These are phyloP conservation scores for Microsporum canis DNA, from an alignment of 2,329 filamentous ascomycete genomes.

Conservation along the genomic window DNA sequence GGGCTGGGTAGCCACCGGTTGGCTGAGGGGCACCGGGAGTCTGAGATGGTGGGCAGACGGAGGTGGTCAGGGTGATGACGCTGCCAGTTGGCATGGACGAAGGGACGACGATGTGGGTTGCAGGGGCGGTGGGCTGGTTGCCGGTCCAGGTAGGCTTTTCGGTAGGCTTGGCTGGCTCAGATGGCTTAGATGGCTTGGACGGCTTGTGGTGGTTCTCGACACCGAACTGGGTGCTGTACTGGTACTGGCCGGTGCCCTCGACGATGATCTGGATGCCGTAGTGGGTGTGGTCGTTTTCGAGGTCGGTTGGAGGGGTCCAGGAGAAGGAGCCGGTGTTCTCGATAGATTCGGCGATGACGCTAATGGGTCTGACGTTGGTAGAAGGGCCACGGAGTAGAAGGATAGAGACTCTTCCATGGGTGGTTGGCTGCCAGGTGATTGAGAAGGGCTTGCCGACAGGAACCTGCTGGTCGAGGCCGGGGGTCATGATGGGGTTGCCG, in stretches of 20 bases:
- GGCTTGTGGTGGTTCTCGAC: conserved; percentile 30
- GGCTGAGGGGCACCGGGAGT: conserved; percentile 12
- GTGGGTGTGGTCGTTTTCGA: conserved; percentile 40
- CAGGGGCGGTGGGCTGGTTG: conserved; percentile 5
- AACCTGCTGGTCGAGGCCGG: conserved; percentile 43
- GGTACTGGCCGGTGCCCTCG: conserved; percentile 48
- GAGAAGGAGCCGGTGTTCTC: conserved; percentile 45
- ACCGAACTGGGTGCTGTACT: conserved; percentile 53
- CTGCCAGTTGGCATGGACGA: conserved; percentile 9
- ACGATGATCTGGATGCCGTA: conserved; percentile 54
- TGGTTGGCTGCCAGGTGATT: conserved; percentile 46
- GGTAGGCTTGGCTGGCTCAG: not conserved
- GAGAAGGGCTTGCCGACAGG: conserved; percentile 45
- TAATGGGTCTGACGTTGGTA: conserved; percentile 42
- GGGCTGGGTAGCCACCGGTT: conserved; percentile 11
- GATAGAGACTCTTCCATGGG: conserved; percentile 39
- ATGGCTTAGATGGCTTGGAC: conserved; percentile 9
- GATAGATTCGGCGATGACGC: conserved; percentile 43
- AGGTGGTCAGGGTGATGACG: conserved; percentile 18
- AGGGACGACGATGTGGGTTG: not conserved
- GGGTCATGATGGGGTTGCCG: conserved; percentile 47
- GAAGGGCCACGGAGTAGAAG: conserved; percentile 49
- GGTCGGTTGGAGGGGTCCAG: conserved; percentile 43
- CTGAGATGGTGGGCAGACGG: not conserved
- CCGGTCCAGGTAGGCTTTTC: conserved; percentile 7